Evolutionary conservation across 2,329 filamentous ascomycete species (phyloP), one percentile per base, ranked within the genome.

Genomic region (Colletotrichum euphorbiae): DNA sequence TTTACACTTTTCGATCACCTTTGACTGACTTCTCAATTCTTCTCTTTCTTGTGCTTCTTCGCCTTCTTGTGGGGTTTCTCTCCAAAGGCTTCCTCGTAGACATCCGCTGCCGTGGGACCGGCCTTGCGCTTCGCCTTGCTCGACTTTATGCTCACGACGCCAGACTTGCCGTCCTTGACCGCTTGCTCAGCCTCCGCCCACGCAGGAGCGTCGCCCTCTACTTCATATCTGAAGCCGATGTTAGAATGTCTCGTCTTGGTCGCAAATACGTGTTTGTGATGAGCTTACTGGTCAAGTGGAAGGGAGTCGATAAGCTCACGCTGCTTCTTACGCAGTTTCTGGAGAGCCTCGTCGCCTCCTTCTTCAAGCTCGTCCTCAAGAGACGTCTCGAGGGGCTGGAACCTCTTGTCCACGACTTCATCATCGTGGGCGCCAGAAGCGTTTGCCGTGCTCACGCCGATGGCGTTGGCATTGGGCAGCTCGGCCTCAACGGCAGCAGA

Each of bases 221-320:
- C 87, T 76, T 91, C 89, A 73, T 90, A 91, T 72, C 88, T 90
- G 57, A 7, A 5, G 13, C 13, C 5, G 42, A 4, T 46, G 56
- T 74, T 60, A 73, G 55, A 55, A 42, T 6, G 52, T 8, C 15
- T n/a, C 60, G 36, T 2, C 52, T 43, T 17, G 28, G 2, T 13
- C 4, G 17, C 9, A 48, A 1, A 4, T 28, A 64, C 0, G n/a
- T 3, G 33, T 31, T 8, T 17, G 17, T 52, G 28, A 0, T 31
- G 33, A 31, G 81, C 90, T 87, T 85, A 95, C 89, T 92, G 90
- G 75, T 97, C 93, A 59, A 98, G 84, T 50, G 95, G 94, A 70
- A 98, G 82, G 70, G 94, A 91, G 82, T 98, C 93, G 75, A 98
- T 97, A 72, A 98, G 83, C 72, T 93, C 92, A 74, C 91, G 89